phyloP scores from a whole-genome alignment of 2,329 filamentous ascomycete species.

The Penicillium sp. region DNA sequence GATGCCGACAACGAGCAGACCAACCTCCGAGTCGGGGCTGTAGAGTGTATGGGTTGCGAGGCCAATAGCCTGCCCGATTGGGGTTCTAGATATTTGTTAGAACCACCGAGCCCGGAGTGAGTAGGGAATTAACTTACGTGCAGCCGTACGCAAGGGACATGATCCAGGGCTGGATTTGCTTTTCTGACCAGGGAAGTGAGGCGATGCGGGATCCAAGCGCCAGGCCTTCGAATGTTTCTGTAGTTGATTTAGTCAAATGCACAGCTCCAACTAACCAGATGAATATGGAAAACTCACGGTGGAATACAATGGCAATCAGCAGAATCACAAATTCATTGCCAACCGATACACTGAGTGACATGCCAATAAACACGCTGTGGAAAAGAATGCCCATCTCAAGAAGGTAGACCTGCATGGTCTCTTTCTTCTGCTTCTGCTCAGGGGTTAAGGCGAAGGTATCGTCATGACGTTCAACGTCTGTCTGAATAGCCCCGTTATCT shows the following conservation, averaged over 20 bases:
- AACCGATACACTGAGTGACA: constrained; percentile 38
- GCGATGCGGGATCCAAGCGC: constrained; percentile 38
- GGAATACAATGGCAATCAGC: constrained; percentile 39
- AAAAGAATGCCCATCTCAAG: constrained; percentile 77
- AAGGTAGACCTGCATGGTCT: constrained; percentile 70
- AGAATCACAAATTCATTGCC: constrained; percentile 38
- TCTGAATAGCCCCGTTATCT: constrained; percentile 15
- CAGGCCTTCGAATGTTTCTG: constrained; percentile 40
- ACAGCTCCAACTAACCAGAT: background rate
- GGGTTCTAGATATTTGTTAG: constrained; percentile 56
- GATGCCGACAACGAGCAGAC: constrained; percentile 72
- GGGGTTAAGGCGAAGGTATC: constrained; percentile 19
- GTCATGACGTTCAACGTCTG: constrained; percentile 22
- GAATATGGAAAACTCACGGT: constrained; percentile 30
- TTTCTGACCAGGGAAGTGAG: constrained; percentile 30
- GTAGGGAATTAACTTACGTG: constrained; percentile 30
- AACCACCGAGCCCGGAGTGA: background rate
- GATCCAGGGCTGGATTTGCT: constrained; percentile 55
- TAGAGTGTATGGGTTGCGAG: constrained; percentile 73
- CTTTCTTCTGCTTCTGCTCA: constrained; percentile 56
- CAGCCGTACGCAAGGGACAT: constrained; percentile 76
- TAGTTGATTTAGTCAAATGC: background rate
- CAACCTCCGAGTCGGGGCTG: constrained; percentile 69
- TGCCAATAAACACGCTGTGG: constrained; percentile 60
- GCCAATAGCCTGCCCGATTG: constrained; percentile 75